These are phyloP conservation scores for Rhynchospora pubera DNA, from an alignment of 176 grass and related monocot genomes.

Conservation along the genomic window DNA sequence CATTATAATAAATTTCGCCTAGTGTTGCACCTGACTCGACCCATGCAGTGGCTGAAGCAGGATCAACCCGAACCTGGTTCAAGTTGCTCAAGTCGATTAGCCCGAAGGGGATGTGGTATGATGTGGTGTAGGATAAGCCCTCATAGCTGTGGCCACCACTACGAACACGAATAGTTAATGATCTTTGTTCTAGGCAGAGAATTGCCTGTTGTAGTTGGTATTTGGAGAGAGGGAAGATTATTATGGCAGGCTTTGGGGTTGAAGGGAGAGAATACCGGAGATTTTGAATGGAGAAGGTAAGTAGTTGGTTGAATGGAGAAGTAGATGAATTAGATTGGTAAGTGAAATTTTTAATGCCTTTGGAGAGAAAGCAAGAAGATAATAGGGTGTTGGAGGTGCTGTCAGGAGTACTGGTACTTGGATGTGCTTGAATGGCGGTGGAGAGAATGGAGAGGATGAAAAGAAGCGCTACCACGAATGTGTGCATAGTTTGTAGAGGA, in stretches of 20 bases:
- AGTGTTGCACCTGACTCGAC: conserved; percentile 53
- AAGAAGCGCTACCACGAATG: not conserved
- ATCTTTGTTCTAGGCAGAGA: not conserved
- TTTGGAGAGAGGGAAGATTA: conserved; percentile 36
- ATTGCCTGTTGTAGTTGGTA: conserved; percentile 26
- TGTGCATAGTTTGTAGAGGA: conserved; percentile 14
- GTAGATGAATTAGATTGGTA: conserved; percentile 21
- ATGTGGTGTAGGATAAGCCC: conserved; percentile 56
- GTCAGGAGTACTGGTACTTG: not conserved
- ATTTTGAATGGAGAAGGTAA: conserved; percentile 54
- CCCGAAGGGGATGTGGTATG: conserved; percentile 28
- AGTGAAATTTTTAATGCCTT: conserved; percentile 47
- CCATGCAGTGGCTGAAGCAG: conserved; percentile 27
- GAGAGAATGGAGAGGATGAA: conserved; percentile 12
- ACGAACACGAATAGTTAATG: conserved; percentile 47
- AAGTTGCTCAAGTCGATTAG: conserved; percentile 48
- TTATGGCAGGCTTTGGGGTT: conserved; percentile 23
- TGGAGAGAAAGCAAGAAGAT: conserved; percentile 38
- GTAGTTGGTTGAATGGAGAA: conserved; percentile 26
- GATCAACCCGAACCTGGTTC: conserved; percentile 35
- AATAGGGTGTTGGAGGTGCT: not conserved
- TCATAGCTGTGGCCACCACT: conserved; percentile 75
- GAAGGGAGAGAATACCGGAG: conserved; percentile 31
- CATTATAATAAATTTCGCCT: conserved; percentile 47
- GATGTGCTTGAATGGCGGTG: not conserved